Conservation (phyloP, 805 yeast genomes). For the Pachysolen tannophilus region DNA sequence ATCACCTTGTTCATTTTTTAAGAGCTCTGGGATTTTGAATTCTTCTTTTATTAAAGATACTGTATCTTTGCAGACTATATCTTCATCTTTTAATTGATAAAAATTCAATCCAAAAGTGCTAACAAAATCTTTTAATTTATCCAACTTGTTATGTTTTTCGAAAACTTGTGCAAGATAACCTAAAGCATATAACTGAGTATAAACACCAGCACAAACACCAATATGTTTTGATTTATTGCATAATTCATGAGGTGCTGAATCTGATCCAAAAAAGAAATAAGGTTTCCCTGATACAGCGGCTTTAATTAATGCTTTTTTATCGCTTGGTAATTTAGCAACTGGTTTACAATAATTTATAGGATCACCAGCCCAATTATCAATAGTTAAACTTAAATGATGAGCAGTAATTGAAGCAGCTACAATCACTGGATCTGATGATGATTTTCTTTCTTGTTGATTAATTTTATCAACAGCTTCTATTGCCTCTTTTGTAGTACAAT, state of each 20-base stretch:
- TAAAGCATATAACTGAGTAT: conserved; percentile 77
- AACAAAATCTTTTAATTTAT: conserved; percentile 66
- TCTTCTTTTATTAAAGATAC: conserved; percentile 48
- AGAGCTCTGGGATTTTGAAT: conserved; percentile 49
- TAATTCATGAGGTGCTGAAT: conserved; percentile 95
- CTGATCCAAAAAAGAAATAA: conserved; percentile 94
- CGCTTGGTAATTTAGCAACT: conserved; percentile 88
- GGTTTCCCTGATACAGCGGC: conserved; percentile 93
- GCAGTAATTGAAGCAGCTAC: conserved; percentile 96
- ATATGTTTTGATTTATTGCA: conserved; percentile 65
- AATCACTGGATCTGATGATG: conserved; percentile 27
- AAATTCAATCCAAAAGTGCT: conserved; percentile 65
- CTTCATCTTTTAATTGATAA: conserved; percentile 47
- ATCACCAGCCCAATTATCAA: conserved; percentile 96
- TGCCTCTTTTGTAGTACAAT: conserved; percentile 90
- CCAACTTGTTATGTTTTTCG: conserved; percentile 54
- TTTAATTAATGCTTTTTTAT: conserved; percentile 66
- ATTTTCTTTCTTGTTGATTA: conserved; percentile 34
- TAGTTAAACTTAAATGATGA: conserved; percentile 82
- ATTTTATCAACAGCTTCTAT: conserved; percentile 66
- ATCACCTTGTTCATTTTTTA: conserved; percentile 35
- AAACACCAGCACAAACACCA: conserved; percentile 98
- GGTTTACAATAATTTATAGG: conserved; percentile 96
- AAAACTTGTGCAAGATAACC: conserved; percentile 84
- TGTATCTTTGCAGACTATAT: conserved; percentile 37